Percentiles rank a stretch among this genome's conserved stretches.
phyloP scores from a whole-genome alignment of 2,329 filamentous ascomycete genomes.

The Blumeria graminis region DNA sequence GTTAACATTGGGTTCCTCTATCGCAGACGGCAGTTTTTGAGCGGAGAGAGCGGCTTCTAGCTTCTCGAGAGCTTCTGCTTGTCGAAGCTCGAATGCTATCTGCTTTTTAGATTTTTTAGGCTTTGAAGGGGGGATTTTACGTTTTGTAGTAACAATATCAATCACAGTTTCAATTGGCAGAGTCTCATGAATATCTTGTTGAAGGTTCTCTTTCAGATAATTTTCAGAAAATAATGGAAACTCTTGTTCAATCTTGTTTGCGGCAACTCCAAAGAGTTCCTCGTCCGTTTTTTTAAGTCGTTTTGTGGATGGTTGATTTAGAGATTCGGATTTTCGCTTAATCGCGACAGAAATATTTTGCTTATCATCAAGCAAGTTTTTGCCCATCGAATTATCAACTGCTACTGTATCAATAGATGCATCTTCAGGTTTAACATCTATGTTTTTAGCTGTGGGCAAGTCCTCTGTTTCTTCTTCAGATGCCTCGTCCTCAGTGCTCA shows the following conservation, averaged over 20 bases:
- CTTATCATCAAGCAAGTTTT: neutral
- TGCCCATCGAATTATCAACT: neutral
- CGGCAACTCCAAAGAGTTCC: slow-evolving; percentile 45
- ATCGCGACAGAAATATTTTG: slow-evolving; percentile 18
- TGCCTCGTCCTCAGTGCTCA: slow-evolving; percentile 33
- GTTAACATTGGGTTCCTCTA: slow-evolving; percentile 14
- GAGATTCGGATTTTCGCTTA: slow-evolving; percentile 48
- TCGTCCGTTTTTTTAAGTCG: slow-evolving; percentile 61
- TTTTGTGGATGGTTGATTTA: slow-evolving; percentile 47
- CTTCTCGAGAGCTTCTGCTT: slow-evolving; percentile 32
- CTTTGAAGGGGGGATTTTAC: slow-evolving; percentile 30
- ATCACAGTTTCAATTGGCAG: slow-evolving; percentile 16
- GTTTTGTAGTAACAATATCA: slow-evolving; percentile 19
- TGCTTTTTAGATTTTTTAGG: slow-evolving; percentile 37
- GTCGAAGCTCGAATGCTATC: slow-evolving; percentile 43
- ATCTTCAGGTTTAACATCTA: slow-evolving; percentile 27
- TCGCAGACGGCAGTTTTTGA: slow-evolving; percentile 15
- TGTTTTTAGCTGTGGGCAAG: slow-evolving; percentile 6
- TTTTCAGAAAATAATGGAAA: slow-evolving; percentile 18
- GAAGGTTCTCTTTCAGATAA: slow-evolving; percentile 23
- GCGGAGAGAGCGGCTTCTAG: slow-evolving; percentile 19
- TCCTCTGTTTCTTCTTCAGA: slow-evolving; percentile 13
- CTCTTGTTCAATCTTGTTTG: slow-evolving; percentile 27
- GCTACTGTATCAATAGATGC: slow-evolving; percentile 38
- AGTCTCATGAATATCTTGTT: slow-evolving; percentile 24